Evolutionary conservation across 495 filamentous ascomycete species (phyloP).

Genomic region (Lichina pygmaea): DNA sequence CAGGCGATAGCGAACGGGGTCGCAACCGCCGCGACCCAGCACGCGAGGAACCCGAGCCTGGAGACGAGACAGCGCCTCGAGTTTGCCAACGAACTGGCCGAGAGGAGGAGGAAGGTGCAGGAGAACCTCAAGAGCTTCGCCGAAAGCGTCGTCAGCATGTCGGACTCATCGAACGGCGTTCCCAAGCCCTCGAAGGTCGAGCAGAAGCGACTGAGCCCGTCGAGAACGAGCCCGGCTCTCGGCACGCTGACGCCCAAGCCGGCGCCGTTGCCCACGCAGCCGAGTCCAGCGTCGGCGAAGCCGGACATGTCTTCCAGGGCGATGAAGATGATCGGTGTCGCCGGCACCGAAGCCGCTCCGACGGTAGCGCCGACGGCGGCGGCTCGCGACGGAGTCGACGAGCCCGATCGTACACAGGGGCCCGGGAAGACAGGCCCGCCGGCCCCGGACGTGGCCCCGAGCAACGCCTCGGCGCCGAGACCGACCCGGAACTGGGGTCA

Average conservation of each 20-base stretch:
- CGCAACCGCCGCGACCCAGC: slow-evolving; percentile 3
- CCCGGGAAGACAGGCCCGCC: neutral
- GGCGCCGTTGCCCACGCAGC: slow-evolving; percentile 29
- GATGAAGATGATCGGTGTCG: slow-evolving; percentile 46
- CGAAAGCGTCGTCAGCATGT: slow-evolving; percentile 29
- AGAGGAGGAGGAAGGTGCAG: slow-evolving; percentile 48
- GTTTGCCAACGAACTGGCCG: slow-evolving; percentile 55
- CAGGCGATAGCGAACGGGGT: too few species aligned
- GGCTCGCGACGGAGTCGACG: slow-evolving; percentile 8
- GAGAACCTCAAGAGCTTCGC: slow-evolving; percentile 53
- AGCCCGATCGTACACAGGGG: slow-evolving; percentile 14
- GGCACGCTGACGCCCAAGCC: slow-evolving; percentile 40
- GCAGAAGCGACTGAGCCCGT: slow-evolving; percentile 3
- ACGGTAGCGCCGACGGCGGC: neutral
- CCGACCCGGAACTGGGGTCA: slow-evolving; percentile 1
- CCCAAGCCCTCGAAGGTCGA: slow-evolving; percentile 11
- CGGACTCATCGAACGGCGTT: slow-evolving; percentile 19
- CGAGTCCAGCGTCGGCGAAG: slow-evolving; percentile 8
- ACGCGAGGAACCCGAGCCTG: slow-evolving; percentile 25
- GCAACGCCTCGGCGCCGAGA: neutral
- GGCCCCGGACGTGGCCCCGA: neutral
- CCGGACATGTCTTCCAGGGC: slow-evolving; percentile 26
- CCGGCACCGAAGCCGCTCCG: slow-evolving; percentile 10
- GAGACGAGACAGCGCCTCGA: slow-evolving; percentile 45
- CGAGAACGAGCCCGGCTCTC: slow-evolving; percentile 29